Evolutionary conservation across 2,329 filamentous ascomycete species (phyloP), one percentile per base, ranked within the genome.

Genomic region (Aspergillus texensis): DNA sequence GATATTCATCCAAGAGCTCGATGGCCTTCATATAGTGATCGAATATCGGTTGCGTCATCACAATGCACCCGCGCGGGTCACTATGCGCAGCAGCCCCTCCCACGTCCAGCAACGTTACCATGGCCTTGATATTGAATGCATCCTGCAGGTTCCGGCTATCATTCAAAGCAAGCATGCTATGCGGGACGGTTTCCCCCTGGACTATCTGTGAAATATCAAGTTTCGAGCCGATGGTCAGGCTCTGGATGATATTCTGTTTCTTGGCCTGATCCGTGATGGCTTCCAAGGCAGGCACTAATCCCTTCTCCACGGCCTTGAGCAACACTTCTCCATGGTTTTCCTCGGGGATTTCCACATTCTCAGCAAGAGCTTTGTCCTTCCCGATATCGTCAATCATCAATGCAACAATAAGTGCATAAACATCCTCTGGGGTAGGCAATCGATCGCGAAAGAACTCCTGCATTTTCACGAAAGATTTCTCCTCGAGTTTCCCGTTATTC

Each of bases 201-300:
- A 75, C 78, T 3, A 80, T 59, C 63, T 80, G 79, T 2, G 74
- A 74, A 19, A 78, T 72, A 64, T 80, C 80, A 55, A 80, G 69
- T 24, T 72, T 68, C 16, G 75, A 72, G 4, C 77, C 78, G 21
- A 79, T 69, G 58, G 73, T 66, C 16, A 81, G 68, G 19, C 75
- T 74, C 21, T 70, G 69, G 57, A 79, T 67, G 32, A 80, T 62
- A 39, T 76, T 69, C n/a, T 65, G 61, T 24, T 61, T 66, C 39
- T 63, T 62, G 11, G 52, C 28, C 14, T 56, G 32, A 3, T 32
- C 26, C 12, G 68, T 46, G 0, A 79, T 67, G n/a, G 62, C 68
- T 19, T 70, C 61, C 4, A 80, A 43, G n/a, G 68, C 71, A 4
- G 65, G 61, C 2, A 79, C 61, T 5, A 62, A 12, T 2, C 57